Evolutionary conservation across 805 yeast genomes (phyloP).

Genomic region (Spathaspora passalidarum): DNA sequence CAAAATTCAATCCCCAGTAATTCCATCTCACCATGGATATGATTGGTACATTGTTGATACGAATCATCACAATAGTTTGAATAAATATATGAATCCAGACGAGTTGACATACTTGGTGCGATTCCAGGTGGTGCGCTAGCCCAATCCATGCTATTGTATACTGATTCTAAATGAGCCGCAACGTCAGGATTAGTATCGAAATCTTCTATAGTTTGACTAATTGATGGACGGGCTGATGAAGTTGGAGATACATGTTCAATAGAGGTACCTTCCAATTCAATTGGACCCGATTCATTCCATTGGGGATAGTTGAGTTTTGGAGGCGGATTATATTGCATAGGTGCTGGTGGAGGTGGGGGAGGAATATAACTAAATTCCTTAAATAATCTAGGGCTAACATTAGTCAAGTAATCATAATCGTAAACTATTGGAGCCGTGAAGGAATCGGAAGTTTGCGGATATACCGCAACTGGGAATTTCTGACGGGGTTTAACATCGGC

Average conservation of each 20-base stretch:
- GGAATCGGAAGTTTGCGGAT: conserved; percentile 6
- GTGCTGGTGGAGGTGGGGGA: conserved; percentile 14
- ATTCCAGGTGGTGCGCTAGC: conserved; percentile 3
- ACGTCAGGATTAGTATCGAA: conserved; percentile 4
- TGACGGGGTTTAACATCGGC: conserved; percentile 2
- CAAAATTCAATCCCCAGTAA: conserved; percentile 39
- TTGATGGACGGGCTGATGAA: conserved; percentile 13
- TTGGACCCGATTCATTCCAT: not conserved
- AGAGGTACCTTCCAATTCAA: not conserved
- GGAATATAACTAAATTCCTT: conserved; percentile 34
- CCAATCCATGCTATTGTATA: conserved; percentile 3
- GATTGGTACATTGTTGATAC: conserved; percentile 19
- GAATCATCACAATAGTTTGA: conserved; percentile 11
- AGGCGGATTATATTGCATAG: conserved; percentile 12
- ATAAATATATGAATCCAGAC: conserved; percentile 3
- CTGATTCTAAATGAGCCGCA: conserved; percentile 5
- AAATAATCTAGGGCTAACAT: conserved; percentile 36
- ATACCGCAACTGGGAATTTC: conserved; percentile 4
- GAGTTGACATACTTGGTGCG: not conserved
- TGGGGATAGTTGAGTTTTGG: conserved; percentile 19
- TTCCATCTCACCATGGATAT: conserved; percentile 43
- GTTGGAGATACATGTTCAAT: conserved; percentile 13
- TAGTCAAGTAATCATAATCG: conserved; percentile 37
- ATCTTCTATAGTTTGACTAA: conserved; percentile 1
- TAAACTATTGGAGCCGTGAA: conserved; percentile 39